Evolutionary conservation across 2,329 filamentous ascomycete species (phyloP).

Genomic region (Dactylellina parvicollis): DNA sequence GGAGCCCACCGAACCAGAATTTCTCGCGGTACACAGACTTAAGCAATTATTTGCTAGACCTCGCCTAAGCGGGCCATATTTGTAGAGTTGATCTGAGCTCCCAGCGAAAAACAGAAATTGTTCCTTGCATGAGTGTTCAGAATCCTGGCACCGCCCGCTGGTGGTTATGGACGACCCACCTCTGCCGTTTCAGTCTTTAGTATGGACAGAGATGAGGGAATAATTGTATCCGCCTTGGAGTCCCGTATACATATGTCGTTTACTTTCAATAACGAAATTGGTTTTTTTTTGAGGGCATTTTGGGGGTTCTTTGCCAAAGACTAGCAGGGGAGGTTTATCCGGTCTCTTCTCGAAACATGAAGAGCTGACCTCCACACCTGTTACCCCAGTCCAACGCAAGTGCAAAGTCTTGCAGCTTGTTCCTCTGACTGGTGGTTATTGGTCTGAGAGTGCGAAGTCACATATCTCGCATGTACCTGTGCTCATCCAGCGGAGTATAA

Average conservation of each 20-base stretch:
- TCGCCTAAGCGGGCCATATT: slow-evolving; percentile 45
- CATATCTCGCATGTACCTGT: slow-evolving; percentile 28
- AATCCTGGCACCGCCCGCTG: slow-evolving; percentile 49
- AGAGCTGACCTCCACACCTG: slow-evolving; percentile 52
- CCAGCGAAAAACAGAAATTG: slow-evolving; percentile 33
- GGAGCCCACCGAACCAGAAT: slow-evolving; percentile 35
- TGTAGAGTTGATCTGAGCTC: slow-evolving; percentile 50
- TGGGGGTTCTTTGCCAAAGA: slow-evolving; percentile 31
- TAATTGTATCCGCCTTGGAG: slow-evolving; percentile 49
- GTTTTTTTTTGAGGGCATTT: slow-evolving; percentile 52
- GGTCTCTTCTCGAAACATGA: slow-evolving; percentile 55
- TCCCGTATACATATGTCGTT: slow-evolving; percentile 44
- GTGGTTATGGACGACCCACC: slow-evolving; percentile 42
- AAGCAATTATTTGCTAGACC: slow-evolving; percentile 15
- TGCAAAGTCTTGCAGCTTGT: slow-evolving; percentile 43
- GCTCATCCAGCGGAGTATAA: slow-evolving; percentile 9
- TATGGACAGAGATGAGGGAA: slow-evolving; percentile 52
- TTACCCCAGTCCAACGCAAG: slow-evolving; percentile 41
- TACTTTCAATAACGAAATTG: slow-evolving; percentile 40
- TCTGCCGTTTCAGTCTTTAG: slow-evolving; percentile 45
- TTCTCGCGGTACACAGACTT: slow-evolving; percentile 17
- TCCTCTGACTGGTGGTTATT: slow-evolving; percentile 43
- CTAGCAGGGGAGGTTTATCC: slow-evolving; percentile 54
- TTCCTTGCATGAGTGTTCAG: slow-evolving; percentile 54
- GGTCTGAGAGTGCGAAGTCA: slow-evolving; percentile 20